Percentiles rank a stretch among this genome's conserved stretches.
Evolutionary conservation across 768 basidiomycete genomes (phyloP).

Genomic region (Basidioascus undulatus): DNA sequence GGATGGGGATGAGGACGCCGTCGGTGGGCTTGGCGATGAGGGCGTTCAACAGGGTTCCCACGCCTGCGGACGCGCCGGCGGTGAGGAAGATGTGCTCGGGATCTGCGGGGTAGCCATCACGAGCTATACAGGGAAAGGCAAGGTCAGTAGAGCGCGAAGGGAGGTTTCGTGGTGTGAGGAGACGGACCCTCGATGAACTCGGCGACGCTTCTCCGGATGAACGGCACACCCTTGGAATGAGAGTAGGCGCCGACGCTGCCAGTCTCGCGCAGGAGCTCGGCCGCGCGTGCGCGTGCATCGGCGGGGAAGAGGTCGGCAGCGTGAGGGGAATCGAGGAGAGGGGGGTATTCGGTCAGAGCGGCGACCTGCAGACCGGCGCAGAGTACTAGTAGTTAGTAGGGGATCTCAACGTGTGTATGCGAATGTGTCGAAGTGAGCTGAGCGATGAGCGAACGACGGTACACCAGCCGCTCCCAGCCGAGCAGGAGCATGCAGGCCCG

Average conservation of each 20-base stretch:
- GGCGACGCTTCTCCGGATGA: conserved; percentile 69
- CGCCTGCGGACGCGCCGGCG: conserved; percentile 78
- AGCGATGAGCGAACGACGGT: too few species aligned
- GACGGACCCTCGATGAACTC: conserved; percentile 59
- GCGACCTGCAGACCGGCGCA: conserved; percentile 35
- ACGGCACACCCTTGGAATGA: conserved; percentile 74
- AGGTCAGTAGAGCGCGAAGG: not conserved
- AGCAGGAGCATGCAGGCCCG: too few species aligned
- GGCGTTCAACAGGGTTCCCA: conserved; percentile 62
- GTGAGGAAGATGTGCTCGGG: conserved; percentile 82
- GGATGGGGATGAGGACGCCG: conserved; percentile 84
- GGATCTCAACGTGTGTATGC: too few species aligned
- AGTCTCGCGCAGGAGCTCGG: conserved; percentile 55
- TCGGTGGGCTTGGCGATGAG: conserved; percentile 41
- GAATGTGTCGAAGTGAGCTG: too few species aligned
- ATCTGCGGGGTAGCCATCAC: conserved; percentile 66
- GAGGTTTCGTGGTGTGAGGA: not conserved
- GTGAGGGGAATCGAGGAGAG: conserved; percentile 42
- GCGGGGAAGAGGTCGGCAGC: conserved; percentile 47
- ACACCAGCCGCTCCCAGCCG: too few species aligned
- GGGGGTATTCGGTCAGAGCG: conserved; percentile 76
- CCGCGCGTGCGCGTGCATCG: conserved; percentile 65
- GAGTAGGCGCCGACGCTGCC: conserved; percentile 89
- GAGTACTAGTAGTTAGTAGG: not conserved
- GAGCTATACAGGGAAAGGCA: conserved; percentile 28